These are phyloP conservation scores for Rhodotorula taiwanensis DNA, from an alignment of 768 basidiomycete genomes.

Conservation along the genomic window DNA sequence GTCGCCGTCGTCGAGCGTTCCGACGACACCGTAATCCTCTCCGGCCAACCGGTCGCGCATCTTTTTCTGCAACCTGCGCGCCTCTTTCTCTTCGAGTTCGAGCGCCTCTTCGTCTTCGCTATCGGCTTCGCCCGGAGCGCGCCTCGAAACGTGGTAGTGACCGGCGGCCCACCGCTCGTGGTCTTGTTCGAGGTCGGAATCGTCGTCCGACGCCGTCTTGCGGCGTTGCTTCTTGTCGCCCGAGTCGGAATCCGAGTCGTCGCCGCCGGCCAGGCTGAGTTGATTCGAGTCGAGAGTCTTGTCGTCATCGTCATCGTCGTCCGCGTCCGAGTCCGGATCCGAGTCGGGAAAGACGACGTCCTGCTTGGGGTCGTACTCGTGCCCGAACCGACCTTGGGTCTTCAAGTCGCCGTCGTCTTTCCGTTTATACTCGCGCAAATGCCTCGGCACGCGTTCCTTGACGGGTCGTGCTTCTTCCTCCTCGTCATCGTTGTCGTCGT, in stretches of 20 bases:
- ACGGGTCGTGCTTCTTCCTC: slow-evolving; percentile 31
- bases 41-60: slow-evolving; percentile 19
- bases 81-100: slow-evolving; percentile 38
- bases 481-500: slow-evolving; percentile 17
- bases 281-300: neutral
- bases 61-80: slow-evolving; percentile 35
- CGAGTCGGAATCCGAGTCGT: neutral
- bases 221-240: neutral
- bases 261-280: neutral
- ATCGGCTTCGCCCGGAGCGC: slow-evolving; percentile 34
- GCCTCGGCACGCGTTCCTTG: neutral
- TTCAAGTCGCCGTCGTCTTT: slow-evolving; percentile 31
- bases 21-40: slow-evolving; percentile 29
- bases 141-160: slow-evolving; percentile 31
- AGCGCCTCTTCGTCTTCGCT: slow-evolving; percentile 36
- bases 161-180: slow-evolving; percentile 31
- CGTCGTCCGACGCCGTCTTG: neutral
- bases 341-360: slow-evolving; percentile 23
- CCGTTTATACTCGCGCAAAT: neutral
- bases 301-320: slow-evolving; percentile 7
- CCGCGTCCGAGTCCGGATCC: slow-evolving; percentile 28
- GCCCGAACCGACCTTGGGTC: slow-evolving; percentile 44
- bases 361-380: slow-evolving; percentile 39
- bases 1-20: slow-evolving; percentile 13
- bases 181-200: slow-evolving; percentile 12